Evolutionary conservation across 371 early-diverging fungal species (phyloP).

Genomic region (Entomophthora muscae): DNA sequence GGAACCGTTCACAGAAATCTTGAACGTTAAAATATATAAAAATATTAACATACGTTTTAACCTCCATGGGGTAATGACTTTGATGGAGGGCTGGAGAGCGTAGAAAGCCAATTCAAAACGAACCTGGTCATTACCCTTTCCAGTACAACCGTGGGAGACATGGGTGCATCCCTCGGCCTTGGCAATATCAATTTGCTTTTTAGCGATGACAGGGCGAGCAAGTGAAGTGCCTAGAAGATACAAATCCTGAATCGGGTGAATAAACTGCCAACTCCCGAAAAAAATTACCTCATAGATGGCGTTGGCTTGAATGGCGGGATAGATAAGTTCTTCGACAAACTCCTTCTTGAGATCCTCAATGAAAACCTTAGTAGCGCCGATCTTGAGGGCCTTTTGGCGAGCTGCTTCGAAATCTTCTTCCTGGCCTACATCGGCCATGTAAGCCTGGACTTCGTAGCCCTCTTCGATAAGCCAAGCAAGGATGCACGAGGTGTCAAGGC

Average conservation of each 20-base stretch:
- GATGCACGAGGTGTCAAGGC: slow-evolving; percentile 95
- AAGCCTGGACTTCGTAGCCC: slow-evolving; percentile 90
- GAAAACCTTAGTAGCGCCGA: slow-evolving; percentile 88
- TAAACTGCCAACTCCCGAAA: neutral
- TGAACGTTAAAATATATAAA: slow-evolving; percentile 23
- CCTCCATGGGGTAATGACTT: slow-evolving; percentile 94
- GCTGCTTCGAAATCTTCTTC: slow-evolving; percentile 96
- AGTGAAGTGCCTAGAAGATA: slow-evolving; percentile 93
- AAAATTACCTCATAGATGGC: slow-evolving; percentile 65
- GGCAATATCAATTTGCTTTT: slow-evolving; percentile 82
- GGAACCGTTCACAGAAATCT: slow-evolving; percentile 84
- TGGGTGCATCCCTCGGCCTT: slow-evolving; percentile 73
- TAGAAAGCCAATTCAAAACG: slow-evolving; percentile 96
- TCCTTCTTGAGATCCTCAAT: slow-evolving; percentile 88
- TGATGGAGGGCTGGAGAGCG: slow-evolving; percentile 76
- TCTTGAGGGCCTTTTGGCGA: slow-evolving; percentile 68
- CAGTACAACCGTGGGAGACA: slow-evolving; percentile 96
- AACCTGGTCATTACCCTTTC: slow-evolving; percentile 98
- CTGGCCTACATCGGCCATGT: slow-evolving; percentile 95
- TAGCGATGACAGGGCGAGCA: slow-evolving; percentile 90
- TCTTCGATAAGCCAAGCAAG: slow-evolving; percentile 93
- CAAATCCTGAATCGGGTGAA: slow-evolving; percentile 23
- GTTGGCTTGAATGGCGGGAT: slow-evolving; percentile 87
- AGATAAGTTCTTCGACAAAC: slow-evolving; percentile 84
- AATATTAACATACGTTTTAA: neutral